phyloP scores from a whole-genome alignment of 2,329 filamentous ascomycete genomes.

The Penicillium olsonii region DNA sequence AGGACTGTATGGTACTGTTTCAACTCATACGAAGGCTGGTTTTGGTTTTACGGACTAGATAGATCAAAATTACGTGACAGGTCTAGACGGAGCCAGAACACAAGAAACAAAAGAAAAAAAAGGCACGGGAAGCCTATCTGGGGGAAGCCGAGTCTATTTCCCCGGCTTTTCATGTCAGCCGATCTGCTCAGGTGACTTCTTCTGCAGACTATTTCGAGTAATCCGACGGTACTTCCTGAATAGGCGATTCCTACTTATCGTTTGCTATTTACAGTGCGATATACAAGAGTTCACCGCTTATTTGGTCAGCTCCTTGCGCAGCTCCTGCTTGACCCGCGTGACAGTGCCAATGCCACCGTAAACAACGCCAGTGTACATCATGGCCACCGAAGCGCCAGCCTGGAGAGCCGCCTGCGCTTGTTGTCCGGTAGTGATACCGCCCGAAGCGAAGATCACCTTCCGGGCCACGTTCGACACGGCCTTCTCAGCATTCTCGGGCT shows the following conservation, averaged over 20 bases:
- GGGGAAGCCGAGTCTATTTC: slow-evolving; percentile 18
- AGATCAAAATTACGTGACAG: slow-evolving; percentile 1
- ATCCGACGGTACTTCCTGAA: not conserved
- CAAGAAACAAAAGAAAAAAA: not conserved
- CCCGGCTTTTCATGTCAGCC: not conserved
- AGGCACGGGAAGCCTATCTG: slow-evolving; percentile 26
- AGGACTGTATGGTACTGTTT: slow-evolving; percentile 20
- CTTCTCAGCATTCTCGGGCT: slow-evolving; percentile 21
- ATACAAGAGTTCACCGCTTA: slow-evolving; percentile 17
- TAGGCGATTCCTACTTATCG: slow-evolving; percentile 2
- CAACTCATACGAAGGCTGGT: slow-evolving; percentile 21
- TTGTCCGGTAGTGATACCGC: slow-evolving; percentile 84
- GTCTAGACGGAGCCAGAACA: not conserved
- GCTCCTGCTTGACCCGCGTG: slow-evolving; percentile 52
- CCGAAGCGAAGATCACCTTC: slow-evolving; percentile 91
- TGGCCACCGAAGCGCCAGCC: slow-evolving; percentile 85
- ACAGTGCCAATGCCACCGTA: slow-evolving; percentile 65
- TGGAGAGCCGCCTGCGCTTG: slow-evolving; percentile 81
- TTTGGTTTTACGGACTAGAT: slow-evolving; percentile 19
- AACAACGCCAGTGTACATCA: slow-evolving; percentile 81
- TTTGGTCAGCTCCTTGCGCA: slow-evolving; percentile 41
- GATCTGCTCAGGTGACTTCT: slow-evolving; percentile 14
- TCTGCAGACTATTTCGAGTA: not conserved
- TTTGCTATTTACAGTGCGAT: slow-evolving; percentile 24
- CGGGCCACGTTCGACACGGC: slow-evolving; percentile 20